These are phyloP conservation scores for Arctium minus DNA, from an alignment of 129 eudicot genomes.

Conservation along the genomic window DNA sequence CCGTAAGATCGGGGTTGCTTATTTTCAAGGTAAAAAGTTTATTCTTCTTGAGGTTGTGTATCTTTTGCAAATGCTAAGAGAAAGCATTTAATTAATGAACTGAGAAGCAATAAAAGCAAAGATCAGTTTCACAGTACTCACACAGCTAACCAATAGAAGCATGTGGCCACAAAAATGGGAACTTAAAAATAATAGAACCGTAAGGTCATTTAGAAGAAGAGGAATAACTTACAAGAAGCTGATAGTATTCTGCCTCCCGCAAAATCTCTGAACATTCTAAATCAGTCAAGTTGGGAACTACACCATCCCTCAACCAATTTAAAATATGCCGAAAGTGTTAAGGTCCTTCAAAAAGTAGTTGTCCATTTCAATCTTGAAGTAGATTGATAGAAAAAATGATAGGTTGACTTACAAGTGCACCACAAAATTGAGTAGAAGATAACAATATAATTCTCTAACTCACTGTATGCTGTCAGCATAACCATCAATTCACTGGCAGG, in stretches of 20 bases:
- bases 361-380: neutral
- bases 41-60: too few relatives aligned
- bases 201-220: too few relatives aligned
- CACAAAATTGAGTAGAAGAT: neutral
- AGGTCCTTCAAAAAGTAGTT: too few relatives aligned
- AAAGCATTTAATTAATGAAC: too few relatives aligned
- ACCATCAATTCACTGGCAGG: neutral
- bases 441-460: neutral
- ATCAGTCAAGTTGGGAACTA: conserved; percentile 58
- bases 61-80: too few relatives aligned
- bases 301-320: conserved; percentile 94
- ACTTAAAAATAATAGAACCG: too few relatives aligned
- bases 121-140: too few relatives aligned
- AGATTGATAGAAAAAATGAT: neutral
- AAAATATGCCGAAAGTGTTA: conserved; percentile 75
- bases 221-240: conserved; percentile 63
- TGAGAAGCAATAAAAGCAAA: too few relatives aligned
- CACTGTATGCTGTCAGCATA: neutral
- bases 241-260: conserved; percentile 89
- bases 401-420: neutral
- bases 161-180: too few relatives aligned
- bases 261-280: conserved; percentile 72
- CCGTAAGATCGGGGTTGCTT: too few relatives aligned
- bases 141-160: too few relatives aligned
- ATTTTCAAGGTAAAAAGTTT: too few relatives aligned